phyloP scores from a whole-genome alignment of 495 filamentous ascomycete species.

The Podospora pseudoanserina region DNA sequence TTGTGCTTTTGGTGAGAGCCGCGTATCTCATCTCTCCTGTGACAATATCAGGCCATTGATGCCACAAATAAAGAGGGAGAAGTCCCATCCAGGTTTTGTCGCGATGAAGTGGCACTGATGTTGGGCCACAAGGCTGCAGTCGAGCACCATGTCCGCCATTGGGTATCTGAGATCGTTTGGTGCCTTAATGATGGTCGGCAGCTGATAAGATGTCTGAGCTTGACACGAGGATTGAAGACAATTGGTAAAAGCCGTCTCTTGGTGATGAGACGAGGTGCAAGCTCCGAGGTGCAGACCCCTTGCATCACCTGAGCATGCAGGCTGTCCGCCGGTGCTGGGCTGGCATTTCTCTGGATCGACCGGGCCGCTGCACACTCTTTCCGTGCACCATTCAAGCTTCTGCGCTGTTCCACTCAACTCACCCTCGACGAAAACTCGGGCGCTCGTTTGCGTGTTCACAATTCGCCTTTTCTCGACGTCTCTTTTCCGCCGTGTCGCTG shows the following conservation, averaged over 20 bases:
- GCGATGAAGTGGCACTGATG: no score
- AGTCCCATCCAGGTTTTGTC: no score
- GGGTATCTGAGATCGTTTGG: background rate
- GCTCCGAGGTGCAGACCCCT: background rate
- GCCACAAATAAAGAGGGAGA: no score
- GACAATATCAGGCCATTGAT: no score
- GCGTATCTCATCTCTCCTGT: no score
- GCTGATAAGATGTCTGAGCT: background rate
- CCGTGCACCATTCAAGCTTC: background rate
- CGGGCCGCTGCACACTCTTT: background rate
- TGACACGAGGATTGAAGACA: background rate
- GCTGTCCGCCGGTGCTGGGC: background rate
- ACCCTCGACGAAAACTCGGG: background rate
- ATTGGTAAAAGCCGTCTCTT: background rate
- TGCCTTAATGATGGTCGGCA: background rate
- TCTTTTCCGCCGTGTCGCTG: background rate
- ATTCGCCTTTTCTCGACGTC: background rate
- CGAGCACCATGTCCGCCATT: background rate
- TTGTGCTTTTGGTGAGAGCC: no score
- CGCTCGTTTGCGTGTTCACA: background rate
- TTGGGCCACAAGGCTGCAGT: background rate
- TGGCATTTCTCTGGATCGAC: background rate
- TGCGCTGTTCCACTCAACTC: background rate
- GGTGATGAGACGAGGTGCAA: no score
- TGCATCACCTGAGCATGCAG: background rate